phyloP scores from a whole-genome alignment of 805 yeast genomes.

The Sugiyamaella americana region DNA sequence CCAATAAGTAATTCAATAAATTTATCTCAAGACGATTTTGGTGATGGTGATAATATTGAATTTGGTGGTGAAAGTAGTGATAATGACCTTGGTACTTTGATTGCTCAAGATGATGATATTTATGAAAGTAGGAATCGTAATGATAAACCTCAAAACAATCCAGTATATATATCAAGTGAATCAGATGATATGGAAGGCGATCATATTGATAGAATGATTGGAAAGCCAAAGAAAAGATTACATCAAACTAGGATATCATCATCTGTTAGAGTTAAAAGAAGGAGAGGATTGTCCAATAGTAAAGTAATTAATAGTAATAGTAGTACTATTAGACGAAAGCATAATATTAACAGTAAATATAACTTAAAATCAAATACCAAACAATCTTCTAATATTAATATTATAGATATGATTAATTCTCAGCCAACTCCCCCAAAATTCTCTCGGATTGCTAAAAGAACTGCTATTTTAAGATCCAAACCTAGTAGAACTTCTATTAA shows the following conservation, averaged over 20 bases:
- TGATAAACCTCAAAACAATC: no score
- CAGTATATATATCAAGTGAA: no score
- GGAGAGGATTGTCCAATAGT: background rate
- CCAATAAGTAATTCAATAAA: no score
- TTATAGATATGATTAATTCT: background rate
- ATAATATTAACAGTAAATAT: no score
- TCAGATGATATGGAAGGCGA: constrained; percentile 1
- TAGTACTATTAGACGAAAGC: background rate
- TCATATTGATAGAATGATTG: constrained; percentile 2
- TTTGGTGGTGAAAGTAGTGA: no score
- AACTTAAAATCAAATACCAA: background rate
- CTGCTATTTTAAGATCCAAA: background rate
- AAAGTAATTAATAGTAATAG: background rate
- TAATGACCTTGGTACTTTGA: no score
- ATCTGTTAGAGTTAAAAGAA: background rate
- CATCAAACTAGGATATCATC: background rate
- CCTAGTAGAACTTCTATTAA: no score
- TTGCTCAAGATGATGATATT: no score
- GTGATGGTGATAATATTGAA: no score
- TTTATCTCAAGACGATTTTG: no score
- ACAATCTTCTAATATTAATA: background rate
- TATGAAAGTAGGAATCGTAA: no score
- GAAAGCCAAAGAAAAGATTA: background rate
- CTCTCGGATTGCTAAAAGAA: constrained; percentile 2
- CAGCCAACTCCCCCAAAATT: background rate